These are phyloP conservation scores for Phyllosticta citribraziliensis DNA, from an alignment of 2,329 filamentous ascomycete species.

Conservation along the genomic window DNA sequence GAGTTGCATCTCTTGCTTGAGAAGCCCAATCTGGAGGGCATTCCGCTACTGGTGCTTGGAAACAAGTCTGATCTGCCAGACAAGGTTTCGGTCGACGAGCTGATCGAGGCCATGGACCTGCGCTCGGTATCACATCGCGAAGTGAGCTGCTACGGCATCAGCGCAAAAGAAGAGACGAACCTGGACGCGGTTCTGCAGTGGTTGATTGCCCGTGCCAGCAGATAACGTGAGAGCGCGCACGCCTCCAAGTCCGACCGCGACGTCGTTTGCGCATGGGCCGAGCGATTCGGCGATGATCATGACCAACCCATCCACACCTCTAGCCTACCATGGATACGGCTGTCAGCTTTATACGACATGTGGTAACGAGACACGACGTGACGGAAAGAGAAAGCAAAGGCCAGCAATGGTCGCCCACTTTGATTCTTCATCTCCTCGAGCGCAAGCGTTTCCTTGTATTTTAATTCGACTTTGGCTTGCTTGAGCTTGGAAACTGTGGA, in stretches of 20 bases:
- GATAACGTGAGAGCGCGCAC: constrained; percentile 32
- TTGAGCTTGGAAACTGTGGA: too few species aligned
- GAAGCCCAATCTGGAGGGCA: constrained; percentile 75
- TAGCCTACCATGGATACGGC: constrained; percentile 12
- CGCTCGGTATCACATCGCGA: constrained; percentile 85
- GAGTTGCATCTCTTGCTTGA: constrained; percentile 84
- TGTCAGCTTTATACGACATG: constrained; percentile 13
- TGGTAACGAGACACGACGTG: constrained; percentile 13
- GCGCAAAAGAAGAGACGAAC: constrained; percentile 97
- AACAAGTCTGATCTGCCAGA: constrained; percentile 96
- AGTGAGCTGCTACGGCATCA: constrained; percentile 97
- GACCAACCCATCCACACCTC: constrained; percentile 8
- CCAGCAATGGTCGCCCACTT: constrained; percentile 25
- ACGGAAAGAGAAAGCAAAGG: constrained; percentile 18
- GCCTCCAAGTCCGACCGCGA: background rate
- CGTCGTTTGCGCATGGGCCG: background rate
- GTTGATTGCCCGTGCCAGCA: constrained; percentile 81
- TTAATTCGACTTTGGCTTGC: background rate
- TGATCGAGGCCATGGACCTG: constrained; percentile 87
- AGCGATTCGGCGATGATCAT: constrained; percentile 6
- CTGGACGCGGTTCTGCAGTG: constrained; percentile 94
- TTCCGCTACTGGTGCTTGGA: constrained; percentile 85
- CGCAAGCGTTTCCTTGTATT: background rate
- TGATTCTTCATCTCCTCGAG: background rate
- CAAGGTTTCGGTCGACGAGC: constrained; percentile 83